Evolutionary conservation across 768 basidiomycete species (phyloP).

Genomic region (Lactarius deliciosus): DNA sequence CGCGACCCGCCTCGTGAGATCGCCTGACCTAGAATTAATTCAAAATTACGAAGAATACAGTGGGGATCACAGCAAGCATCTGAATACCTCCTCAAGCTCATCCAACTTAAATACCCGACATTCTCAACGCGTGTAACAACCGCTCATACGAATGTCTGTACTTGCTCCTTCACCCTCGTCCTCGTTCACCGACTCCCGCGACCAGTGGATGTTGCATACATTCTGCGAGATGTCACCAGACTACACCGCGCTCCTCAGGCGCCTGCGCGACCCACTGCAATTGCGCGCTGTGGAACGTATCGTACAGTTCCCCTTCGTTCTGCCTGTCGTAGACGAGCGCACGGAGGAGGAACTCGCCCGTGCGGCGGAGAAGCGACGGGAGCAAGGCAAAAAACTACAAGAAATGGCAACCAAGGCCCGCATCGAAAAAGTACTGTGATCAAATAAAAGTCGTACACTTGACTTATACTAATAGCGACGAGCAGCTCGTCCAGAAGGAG

Average conservation of each 20-base stretch:
- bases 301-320: conserved; percentile 83
- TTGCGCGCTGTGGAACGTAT: conserved; percentile 67
- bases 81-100: conserved; percentile 89
- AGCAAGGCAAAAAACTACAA: conserved; percentile 86
- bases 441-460: neutral
- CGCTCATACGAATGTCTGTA: conserved; percentile 70
- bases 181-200: conserved; percentile 5
- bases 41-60: conserved; percentile 67
- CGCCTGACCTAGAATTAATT: neutral
- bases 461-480: neutral
- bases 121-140: conserved; percentile 85
- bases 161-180: neutral
- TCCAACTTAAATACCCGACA: conserved; percentile 92
- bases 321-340: conserved; percentile 70
- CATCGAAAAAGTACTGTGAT: conserved; percentile 68
- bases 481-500: conserved; percentile 73
- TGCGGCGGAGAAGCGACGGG: conserved; percentile 74
- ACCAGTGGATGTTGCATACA: conserved; percentile 87
- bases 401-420: conserved; percentile 86
- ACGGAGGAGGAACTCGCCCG: conserved; percentile 86
- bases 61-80: conserved; percentile 91
- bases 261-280: conserved; percentile 62
- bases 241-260: conserved; percentile 66
- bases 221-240: conserved; percentile 82
- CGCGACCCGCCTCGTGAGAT: conserved; percentile 20